These are phyloP conservation scores for Salicornia ramosissima DNA, from an alignment of 148 eudicot species.

Conservation along the genomic window DNA sequence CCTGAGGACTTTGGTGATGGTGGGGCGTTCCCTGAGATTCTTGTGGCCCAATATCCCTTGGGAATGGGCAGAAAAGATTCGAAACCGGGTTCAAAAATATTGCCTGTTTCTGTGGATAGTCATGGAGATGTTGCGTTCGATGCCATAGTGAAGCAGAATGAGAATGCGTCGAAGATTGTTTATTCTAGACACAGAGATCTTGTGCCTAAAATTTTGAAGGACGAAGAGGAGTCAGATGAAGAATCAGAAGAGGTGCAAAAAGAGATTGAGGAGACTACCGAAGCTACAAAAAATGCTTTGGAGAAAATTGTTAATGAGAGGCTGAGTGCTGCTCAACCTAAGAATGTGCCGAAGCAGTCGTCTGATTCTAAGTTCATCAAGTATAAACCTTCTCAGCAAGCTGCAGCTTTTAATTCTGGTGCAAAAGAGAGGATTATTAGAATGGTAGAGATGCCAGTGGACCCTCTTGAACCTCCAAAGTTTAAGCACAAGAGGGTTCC, in stretches of 20 bases:
- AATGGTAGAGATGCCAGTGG: slow-evolving; percentile 89
- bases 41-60: slow-evolving; percentile 66
- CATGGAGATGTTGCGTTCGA: slow-evolving; percentile 70
- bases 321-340: slow-evolving; percentile 84
- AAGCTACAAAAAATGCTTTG: slow-evolving; percentile 61
- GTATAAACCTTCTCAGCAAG: slow-evolving; percentile 79
- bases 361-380: slow-evolving; percentile 67
- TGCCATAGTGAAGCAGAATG: slow-evolving; percentile 76
- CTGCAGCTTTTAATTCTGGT: slow-evolving; percentile 73
- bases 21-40: slow-evolving; percentile 86
- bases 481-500: slow-evolving; percentile 93
- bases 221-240: slow-evolving; percentile 36
- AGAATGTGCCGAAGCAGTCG: slow-evolving; percentile 65
- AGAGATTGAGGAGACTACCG: slow-evolving; percentile 71
- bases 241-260: slow-evolving; percentile 53
- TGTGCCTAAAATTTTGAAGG: slow-evolving; percentile 59
- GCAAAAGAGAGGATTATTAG: slow-evolving; percentile 82
- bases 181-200: slow-evolving; percentile 66
- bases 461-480: slow-evolving; percentile 85
- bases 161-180: slow-evolving; percentile 70
- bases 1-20: slow-evolving; percentile 87
- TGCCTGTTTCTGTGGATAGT: slow-evolving; percentile 71
- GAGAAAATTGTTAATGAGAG: slow-evolving; percentile 77
- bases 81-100: slow-evolving; percentile 46
- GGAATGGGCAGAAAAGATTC: slow-evolving; percentile 69